Base-by-base conservation (phyloP, 192 early-diverging fungal species). In the Piromyces sp. region DNA sequence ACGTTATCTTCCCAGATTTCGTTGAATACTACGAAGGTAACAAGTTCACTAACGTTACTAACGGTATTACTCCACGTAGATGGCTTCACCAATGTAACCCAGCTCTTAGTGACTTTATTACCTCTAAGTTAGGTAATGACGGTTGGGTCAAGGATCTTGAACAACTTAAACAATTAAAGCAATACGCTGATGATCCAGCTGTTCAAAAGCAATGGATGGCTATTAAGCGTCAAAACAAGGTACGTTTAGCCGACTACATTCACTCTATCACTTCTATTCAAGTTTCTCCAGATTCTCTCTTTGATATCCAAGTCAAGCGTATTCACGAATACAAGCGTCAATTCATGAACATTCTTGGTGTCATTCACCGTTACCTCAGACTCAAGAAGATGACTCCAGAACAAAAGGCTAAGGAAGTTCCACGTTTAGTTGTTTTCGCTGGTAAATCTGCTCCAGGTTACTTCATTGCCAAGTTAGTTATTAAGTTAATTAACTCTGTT, bases 291-390 rank as follows among this genome's bases (percentile, higher is more conserved):
- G 89, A 97, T 81, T 94, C 96, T 6, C 87, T 98, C 83, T 99
- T 99, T 88, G 97, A 99, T 86, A 91, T 97, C 81, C 97, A 96
- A 86, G 87, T 88, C 78, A 99, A 97, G 90, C 94, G 97, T 88
- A 94, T 98, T 83, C 97, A 99, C 87, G 97, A 98, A 89, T 99
- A 98, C 89, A 98, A 99, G 90, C 94, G 97, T 83, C 97, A 99
- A 91, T 96, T 96, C 86, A 95, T 99, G 94, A 99, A 99, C 88
- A 97, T 99, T 82, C 86, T 98, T 29, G 88, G 90, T 80, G 96
- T 98, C 51, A 98, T 99, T 85, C 91, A 98, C 87, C 95, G 95
- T 82, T 99, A 98, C 89, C 87, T 93, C 30, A 30, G 82, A 4
- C 88, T 99, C 81, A 96, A 96, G 89, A 89, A 87, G 79, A 90